Evolutionary conservation across 1,284 basidiomycete species (phyloP).

Genomic region (Cryptococcus wingfieldii): DNA sequence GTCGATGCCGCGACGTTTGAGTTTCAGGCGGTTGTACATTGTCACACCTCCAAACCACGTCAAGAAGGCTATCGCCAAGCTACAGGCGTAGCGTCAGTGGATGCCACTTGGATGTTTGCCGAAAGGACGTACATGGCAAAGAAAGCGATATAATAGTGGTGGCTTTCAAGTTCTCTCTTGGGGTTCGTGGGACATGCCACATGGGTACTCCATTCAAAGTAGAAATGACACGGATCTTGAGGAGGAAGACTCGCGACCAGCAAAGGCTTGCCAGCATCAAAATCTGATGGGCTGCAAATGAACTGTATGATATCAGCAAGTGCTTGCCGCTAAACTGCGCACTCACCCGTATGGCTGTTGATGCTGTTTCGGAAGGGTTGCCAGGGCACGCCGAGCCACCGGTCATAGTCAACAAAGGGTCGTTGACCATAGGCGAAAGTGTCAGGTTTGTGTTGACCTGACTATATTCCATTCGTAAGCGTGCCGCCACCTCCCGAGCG

Average conservation of each 20-base stretch:
- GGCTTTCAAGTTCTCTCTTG: conserved; percentile 27
- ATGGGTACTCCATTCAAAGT: conserved; percentile 49
- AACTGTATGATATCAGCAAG: conserved; percentile 28
- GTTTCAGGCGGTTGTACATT: conserved; percentile 45
- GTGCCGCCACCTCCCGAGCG: background rate
- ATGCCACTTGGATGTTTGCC: too few species aligned
- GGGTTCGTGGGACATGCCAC: conserved; percentile 45
- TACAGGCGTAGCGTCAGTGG: conserved; percentile 4
- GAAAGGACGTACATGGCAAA: conserved; percentile 34
- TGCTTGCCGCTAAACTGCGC: background rate
- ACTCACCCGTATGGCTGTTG: conserved; percentile 41
- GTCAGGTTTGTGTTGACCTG: conserved; percentile 32
- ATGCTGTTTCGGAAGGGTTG: conserved; percentile 30
- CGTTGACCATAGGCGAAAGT: conserved; percentile 31
- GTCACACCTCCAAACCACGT: conserved; percentile 45
- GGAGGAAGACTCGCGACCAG: conserved; percentile 43
- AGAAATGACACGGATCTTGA: conserved; percentile 42
- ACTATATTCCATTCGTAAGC: conserved; percentile 4
- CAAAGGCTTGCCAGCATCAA: conserved; percentile 36
- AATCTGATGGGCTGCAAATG: conserved; percentile 39
- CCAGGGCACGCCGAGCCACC: conserved; percentile 38
- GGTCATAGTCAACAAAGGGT: conserved; percentile 39
- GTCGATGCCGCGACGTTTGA: conserved; percentile 38
- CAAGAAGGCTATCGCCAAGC: conserved; percentile 39
- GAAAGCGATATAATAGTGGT: conserved; percentile 38